Evolutionary conservation across 495 filamentous ascomycete genomes (phyloP).

Genomic region (Apiosordaria backusii): DNA sequence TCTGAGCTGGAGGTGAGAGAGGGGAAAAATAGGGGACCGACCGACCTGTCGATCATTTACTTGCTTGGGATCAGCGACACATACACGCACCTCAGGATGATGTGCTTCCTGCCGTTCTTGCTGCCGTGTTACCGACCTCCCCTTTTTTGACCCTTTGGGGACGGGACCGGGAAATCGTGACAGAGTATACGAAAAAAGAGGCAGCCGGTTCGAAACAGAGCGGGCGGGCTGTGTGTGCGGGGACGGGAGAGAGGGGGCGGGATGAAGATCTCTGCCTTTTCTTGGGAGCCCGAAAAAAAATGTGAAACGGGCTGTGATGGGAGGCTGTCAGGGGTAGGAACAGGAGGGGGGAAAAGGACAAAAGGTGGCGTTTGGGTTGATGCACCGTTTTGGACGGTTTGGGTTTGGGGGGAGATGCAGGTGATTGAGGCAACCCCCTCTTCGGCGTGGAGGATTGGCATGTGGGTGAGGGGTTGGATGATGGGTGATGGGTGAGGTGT

Average conservation of each 20-base stretch:
- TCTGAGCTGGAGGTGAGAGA: background rate
- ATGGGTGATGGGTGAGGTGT: too few species aligned
- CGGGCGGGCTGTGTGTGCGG: background rate
- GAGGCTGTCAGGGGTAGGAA: background rate
- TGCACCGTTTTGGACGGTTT: too few species aligned
- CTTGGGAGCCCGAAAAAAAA: too few species aligned
- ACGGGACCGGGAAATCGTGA: background rate
- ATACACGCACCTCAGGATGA: background rate
- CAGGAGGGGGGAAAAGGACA: too few species aligned
- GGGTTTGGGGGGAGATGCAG: too few species aligned
- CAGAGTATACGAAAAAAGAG: background rate
- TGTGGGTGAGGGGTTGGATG: background rate
- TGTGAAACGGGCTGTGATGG: background rate
- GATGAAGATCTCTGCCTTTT: background rate
- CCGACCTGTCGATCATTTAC: background rate
- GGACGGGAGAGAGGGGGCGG: background rate
- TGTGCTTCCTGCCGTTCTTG: background rate
- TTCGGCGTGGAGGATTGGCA: too few species aligned
- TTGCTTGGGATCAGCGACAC: background rate
- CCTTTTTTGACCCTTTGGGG: too few species aligned
- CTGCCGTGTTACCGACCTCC: background rate
- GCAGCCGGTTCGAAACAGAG: background rate
- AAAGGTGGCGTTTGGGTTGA: too few species aligned
- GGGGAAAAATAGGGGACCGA: background rate
- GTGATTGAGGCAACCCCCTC: too few species aligned